Base-by-base conservation (phyloP, 139 green algal genomes). In the Protoeuglena noctilucae region DNA sequence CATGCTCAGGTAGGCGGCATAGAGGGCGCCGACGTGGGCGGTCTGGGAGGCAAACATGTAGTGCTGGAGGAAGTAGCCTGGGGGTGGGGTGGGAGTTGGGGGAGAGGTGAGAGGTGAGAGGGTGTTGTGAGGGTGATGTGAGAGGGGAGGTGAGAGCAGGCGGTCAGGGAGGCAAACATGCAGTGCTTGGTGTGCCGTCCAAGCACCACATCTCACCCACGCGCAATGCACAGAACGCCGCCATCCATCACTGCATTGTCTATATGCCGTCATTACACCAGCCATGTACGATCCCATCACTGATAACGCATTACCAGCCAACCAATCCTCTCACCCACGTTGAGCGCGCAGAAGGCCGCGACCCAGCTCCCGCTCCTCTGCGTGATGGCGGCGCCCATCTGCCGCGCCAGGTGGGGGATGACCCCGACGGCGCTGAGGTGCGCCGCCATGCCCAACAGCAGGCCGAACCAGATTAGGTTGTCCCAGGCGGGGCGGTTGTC, bases 21-120 rank as follows among this genome's bases (percentile, higher is more conserved):
- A 74, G 23, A 79, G 58, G 23, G 70, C 65, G 24, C 57, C 68
- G 26, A 75, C 61, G 53, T 75, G 70, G 28, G 68, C 67, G 22
- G 68, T 73, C 50, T 76, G 70, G 49, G 47, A 65, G 26, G 70
- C 70, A 41, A 78, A 78, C 9, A 78, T 41, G 53, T 78, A 78
- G 53, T 75, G 70, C 30, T 65, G 23, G 14, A 50, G 4, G 43
- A 28, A 50, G 43, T 50, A 50, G n/a, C 43, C 43, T 50, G 43
- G 19, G 19, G 14, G 16, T 14, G 39, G 14, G 39, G 39, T 16
- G 39, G 39, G 14, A 16, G 14, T n/a, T n/a, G 39, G 39, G 16
- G 16, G 39, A 16, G 16, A 46, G 16, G 14, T 14, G 39, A 46
- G 14, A 16, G 16, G 39, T 14, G 16, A 46, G 39, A 46, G 14